A percentile compares a stretch with the other conserved stretches of the same genome.
These are phyloP conservation scores for Nymphaea colorata DNA, from an alignment of 164 flowering plant species.

Conservation along the genomic window DNA sequence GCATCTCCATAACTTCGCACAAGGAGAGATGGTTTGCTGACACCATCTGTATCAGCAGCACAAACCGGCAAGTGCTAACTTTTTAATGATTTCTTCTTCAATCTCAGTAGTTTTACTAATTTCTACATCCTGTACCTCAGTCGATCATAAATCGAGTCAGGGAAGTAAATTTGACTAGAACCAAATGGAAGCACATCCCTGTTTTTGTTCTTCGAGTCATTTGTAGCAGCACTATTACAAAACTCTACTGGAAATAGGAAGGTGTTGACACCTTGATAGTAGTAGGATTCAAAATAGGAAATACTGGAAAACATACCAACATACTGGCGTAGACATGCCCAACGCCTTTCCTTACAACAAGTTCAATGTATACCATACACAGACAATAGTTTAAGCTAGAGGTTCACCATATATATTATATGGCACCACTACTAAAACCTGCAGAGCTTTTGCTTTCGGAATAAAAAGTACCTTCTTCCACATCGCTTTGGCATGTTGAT, in stretches of 20 bases:
- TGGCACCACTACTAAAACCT: no score
- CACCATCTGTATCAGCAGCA: conserved; percentile 12
- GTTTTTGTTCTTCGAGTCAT: conserved; percentile 9
- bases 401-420: no score
- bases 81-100: conserved; percentile 5
- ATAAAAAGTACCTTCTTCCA: no score
- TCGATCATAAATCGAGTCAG: conserved; percentile 10
- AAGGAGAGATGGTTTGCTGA: conserved; percentile 9
- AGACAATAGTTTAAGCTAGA: no score
- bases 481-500: background rate
- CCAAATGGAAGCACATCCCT: background rate
- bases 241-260: conserved; percentile 4
- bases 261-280: no score
- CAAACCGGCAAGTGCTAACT: conserved; percentile 12
- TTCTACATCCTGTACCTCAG: conserved; percentile 4
- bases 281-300: no score
- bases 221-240: background rate
- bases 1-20: conserved; percentile 11
- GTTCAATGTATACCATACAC: no score
- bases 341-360: no score
- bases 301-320: no score
- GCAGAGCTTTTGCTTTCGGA: no score
- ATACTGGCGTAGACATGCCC: no score
- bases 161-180: conserved; percentile 5
- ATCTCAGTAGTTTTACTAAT: background rate